Evolutionary conservation across 345 rosid genomes (phyloP).

Genomic region (Hevea brasiliensis): DNA sequence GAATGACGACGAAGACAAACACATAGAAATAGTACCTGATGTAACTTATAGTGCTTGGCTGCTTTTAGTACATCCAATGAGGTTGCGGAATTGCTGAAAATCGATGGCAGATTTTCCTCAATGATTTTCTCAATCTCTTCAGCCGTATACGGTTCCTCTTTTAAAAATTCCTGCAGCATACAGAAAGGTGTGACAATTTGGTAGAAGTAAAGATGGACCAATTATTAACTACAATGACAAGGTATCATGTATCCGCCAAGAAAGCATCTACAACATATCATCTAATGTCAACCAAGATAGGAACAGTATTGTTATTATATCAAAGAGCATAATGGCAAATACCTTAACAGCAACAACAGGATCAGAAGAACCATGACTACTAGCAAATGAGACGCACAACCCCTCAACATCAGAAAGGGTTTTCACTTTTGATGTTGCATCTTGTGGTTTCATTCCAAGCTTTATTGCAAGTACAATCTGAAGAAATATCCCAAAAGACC

Average conservation of each 20-base stretch:
- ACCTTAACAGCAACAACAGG: conserved; percentile 92
- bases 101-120: conserved; percentile 47
- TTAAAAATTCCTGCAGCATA: conserved; percentile 58
- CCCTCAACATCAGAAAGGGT: conserved; percentile 97
- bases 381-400: conserved; percentile 66
- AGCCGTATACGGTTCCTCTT: conserved; percentile 76
- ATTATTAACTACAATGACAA: background rate
- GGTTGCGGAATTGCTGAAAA: conserved; percentile 60
- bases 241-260: background rate
- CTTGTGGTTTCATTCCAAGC: conserved; percentile 77
- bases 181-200: background rate
- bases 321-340: conserved; percentile 15
- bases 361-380: conserved; percentile 57
- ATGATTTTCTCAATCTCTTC: conserved; percentile 73
- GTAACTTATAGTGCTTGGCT: conserved; percentile 74
- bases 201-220: background rate
- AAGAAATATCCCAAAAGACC: conserved; percentile 19
- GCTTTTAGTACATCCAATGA: conserved; percentile 82
- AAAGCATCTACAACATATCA: background rate
- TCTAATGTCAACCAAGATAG: background rate
- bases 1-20: background rate
- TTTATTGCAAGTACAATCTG: conserved; percentile 87
- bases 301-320: background rate
- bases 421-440: conserved; percentile 67
- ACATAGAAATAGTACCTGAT: conserved; percentile 52